Evolutionary conservation across 2,329 filamentous ascomycete species (phyloP).

Genomic region (Fusarium tricinctum): DNA sequence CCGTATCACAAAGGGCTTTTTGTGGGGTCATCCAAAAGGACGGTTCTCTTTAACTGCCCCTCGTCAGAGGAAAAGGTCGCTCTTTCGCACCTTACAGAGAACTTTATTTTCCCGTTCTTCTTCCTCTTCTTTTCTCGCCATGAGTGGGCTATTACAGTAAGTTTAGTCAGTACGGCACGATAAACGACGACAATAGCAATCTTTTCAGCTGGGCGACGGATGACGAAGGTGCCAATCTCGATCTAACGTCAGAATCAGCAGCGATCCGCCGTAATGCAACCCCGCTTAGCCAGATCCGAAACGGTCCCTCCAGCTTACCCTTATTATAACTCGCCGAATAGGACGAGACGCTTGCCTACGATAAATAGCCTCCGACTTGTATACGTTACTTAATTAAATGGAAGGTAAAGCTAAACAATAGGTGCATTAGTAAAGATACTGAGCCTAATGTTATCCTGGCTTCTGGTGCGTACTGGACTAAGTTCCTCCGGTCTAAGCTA

Average conservation of each 20-base stretch:
- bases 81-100: not conserved
- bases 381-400: not conserved
- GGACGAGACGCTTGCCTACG: not conserved
- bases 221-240: not conserved
- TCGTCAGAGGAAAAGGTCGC: not conserved
- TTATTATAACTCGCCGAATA: not conserved
- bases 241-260: not conserved
- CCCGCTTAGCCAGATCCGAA: not conserved
- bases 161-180: not conserved
- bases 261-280: not conserved
- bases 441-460: not conserved
- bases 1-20: not conserved
- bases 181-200: conserved; percentile 3
- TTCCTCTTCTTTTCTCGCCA: not conserved
- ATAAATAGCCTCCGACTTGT: not conserved
- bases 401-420: conserved; percentile 1
- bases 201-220: conserved; percentile 4
- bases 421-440: conserved; percentile 1
- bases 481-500: not conserved
- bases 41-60: not conserved
- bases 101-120: not conserved
- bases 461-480: not conserved
- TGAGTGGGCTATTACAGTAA: not conserved
- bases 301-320: not conserved
- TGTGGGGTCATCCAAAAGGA: not conserved